phyloP scores from a whole-genome alignment of 768 basidiomycete species.

The Boletus rubescentipes region DNA sequence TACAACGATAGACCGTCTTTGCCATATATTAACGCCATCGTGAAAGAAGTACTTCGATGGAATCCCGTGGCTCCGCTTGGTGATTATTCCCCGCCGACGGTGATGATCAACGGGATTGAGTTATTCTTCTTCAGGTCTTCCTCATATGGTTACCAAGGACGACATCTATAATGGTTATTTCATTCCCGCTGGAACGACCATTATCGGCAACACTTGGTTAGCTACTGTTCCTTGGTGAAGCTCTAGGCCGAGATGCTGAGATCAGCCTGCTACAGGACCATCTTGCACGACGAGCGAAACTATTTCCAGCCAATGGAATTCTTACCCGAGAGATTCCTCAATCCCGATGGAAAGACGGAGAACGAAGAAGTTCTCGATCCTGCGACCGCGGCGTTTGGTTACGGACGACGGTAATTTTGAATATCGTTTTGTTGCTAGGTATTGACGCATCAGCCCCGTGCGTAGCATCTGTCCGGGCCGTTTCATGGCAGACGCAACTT shows the following conservation, averaged over 20 bases:
- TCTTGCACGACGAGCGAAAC: constrained; percentile 36
- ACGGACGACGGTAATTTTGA: constrained; percentile 33
- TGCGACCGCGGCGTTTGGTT: constrained; percentile 33
- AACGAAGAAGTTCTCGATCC: constrained; percentile 32
- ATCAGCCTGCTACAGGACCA: constrained; percentile 29
- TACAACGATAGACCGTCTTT: constrained; percentile 28
- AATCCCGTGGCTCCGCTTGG: constrained; percentile 35
- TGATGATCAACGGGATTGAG: constrained; percentile 11
- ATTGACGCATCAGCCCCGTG: background rate
- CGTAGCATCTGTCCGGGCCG: constrained; percentile 43
- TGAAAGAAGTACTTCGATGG: constrained; percentile 34
- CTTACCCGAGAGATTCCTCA: constrained; percentile 40
- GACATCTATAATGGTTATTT: constrained; percentile 33
- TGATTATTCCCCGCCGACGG: constrained; percentile 19
- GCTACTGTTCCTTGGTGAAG: background rate
- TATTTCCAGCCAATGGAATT: constrained; percentile 37
- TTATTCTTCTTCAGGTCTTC: constrained; percentile 23
- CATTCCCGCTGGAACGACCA: constrained; percentile 42
- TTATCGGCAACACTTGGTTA: constrained; percentile 62
- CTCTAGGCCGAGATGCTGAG: constrained; percentile 4
- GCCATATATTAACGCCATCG: constrained; percentile 29
- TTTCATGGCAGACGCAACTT: constrained; percentile 42
- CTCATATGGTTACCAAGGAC: constrained; percentile 34
- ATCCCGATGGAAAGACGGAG: constrained; percentile 35
- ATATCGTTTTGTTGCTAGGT: background rate